Evolutionary conservation across 1,284 basidiomycete genomes (phyloP).

Genomic region (Irpex sp.): DNA sequence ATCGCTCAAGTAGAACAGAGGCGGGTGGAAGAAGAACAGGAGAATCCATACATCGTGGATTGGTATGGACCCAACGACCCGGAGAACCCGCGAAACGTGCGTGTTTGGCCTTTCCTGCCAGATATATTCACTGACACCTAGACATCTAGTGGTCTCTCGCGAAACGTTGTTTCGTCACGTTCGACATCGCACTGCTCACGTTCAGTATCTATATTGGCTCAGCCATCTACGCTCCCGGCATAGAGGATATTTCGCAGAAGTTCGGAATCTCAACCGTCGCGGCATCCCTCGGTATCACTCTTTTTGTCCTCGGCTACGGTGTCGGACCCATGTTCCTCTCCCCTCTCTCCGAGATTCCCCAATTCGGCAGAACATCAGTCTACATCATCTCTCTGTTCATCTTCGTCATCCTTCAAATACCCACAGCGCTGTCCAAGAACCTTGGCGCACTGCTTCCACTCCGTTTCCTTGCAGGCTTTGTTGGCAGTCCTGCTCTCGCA

Average conservation of each 20-base stretch:
- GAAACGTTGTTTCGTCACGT: slow-evolving; percentile 38
- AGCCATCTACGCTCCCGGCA: slow-evolving; percentile 38
- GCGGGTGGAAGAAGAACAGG: neutral
- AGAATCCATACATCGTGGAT: slow-evolving; percentile 16
- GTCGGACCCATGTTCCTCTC: slow-evolving; percentile 48
- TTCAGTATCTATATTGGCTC: slow-evolving; percentile 48
- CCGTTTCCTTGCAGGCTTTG: slow-evolving; percentile 60
- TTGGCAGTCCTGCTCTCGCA: slow-evolving; percentile 36
- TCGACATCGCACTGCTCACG: slow-evolving; percentile 54
- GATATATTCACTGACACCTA: too few species aligned
- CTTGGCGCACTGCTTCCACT: slow-evolving; percentile 55
- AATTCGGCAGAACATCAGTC: slow-evolving; percentile 38
- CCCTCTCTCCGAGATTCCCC: slow-evolving; percentile 46
- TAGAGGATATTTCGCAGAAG: slow-evolving; percentile 37
- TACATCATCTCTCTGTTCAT: slow-evolving; percentile 52
- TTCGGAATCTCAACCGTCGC: slow-evolving; percentile 48
- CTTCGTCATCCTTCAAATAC: slow-evolving; percentile 55
- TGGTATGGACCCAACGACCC: slow-evolving; percentile 29
- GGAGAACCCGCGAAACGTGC: slow-evolving; percentile 27
- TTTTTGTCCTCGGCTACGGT: slow-evolving; percentile 33
- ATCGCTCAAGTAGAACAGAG: neutral
- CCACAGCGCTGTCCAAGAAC: slow-evolving; percentile 54
- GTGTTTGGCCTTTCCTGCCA: neutral
- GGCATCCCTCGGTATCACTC: slow-evolving; percentile 30
- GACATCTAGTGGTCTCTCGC: slow-evolving; percentile 9